phyloP scores from a whole-genome alignment of 805 yeast species.

The Sugiyamaella qingdaonensis region DNA sequence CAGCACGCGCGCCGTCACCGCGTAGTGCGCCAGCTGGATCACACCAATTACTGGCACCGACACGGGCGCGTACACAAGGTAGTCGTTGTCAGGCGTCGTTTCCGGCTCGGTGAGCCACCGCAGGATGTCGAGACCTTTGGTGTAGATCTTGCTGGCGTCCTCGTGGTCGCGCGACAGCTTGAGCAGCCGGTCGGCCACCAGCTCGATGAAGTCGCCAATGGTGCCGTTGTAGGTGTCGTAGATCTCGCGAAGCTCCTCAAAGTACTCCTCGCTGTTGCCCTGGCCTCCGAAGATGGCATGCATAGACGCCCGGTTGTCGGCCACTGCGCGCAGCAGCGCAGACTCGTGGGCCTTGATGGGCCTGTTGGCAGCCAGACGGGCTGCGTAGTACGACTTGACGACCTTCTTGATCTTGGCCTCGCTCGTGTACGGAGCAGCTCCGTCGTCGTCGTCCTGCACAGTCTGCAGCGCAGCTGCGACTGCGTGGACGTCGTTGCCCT shows the following conservation, averaged over 20 bases:
- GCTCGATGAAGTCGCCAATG: constrained; percentile 62
- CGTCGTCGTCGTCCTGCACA: constrained; percentile 39
- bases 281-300: constrained; percentile 97
- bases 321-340: constrained; percentile 63
- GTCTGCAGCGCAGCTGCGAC: constrained; percentile 66
- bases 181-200: constrained; percentile 65
- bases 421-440: constrained; percentile 44
- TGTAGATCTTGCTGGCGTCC: constrained; percentile 80
- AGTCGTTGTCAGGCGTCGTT: constrained; percentile 84
- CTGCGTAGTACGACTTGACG: constrained; percentile 71
- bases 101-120: constrained; percentile 84
- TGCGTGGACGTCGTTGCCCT: constrained; percentile 79
- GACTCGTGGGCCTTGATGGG: constrained; percentile 49
- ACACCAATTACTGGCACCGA: constrained; percentile 97
- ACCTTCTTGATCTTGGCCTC: constrained; percentile 65
- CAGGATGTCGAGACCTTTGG: constrained; percentile 88
- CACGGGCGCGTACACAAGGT: constrained; percentile 84
- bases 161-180: constrained; percentile 64
- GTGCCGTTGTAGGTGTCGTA: constrained; percentile 74
- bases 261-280: constrained; percentile 97
- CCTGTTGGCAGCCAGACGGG: constrained; percentile 47
- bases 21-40: constrained; percentile 90
- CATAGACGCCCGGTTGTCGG: constrained; percentile 53
- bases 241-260: constrained; percentile 88
- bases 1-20: constrained; percentile 76